A percentile compares a stretch with the other conserved stretches of the same genome.
phyloP scores from a whole-genome alignment of 306 rosid genomes.

The Rosa multiflora region DNA sequence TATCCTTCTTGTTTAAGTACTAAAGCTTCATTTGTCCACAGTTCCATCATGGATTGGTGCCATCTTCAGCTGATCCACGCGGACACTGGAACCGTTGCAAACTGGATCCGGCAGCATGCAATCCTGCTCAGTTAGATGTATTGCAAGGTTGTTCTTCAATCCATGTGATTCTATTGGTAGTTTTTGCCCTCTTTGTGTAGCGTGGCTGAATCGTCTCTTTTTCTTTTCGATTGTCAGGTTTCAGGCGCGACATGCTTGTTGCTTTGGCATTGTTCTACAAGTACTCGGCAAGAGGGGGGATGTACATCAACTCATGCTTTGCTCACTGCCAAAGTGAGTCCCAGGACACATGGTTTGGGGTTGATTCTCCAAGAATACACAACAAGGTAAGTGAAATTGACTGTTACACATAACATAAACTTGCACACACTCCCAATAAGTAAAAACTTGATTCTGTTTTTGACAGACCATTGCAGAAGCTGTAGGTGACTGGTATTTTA shows the following conservation, averaged over 20 bases:
- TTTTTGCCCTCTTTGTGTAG: neutral
- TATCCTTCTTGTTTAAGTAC: neutral
- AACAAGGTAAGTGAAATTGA: constrained; percentile 47
- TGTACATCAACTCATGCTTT: constrained; percentile 89
- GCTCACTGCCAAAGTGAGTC: constrained; percentile 98
- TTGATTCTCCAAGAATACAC: constrained; percentile 70
- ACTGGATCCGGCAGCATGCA: constrained; percentile 60
- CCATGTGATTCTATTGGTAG: neutral
- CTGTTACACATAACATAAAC: neutral
- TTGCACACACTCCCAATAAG: neutral
- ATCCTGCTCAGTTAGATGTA: constrained; percentile 44
- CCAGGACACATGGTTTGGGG: constrained; percentile 85
- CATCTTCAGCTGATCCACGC: constrained; percentile 69
- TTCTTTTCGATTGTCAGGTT: constrained; percentile 35
- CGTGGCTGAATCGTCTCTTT: neutral
- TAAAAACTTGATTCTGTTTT: neutral
- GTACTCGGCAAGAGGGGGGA: constrained; percentile 67
- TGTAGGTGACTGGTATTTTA: constrained; percentile 94
- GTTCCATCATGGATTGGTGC: constrained; percentile 62
- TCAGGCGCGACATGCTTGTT: constrained; percentile 65
- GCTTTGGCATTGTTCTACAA: constrained; percentile 44
- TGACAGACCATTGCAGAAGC: constrained; percentile 86
- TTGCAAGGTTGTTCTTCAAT: constrained; percentile 64
- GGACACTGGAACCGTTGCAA: constrained; percentile 87
- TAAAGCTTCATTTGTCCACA: neutral